Conservation (phyloP, 2,329 filamentous ascomycete genomes). For the Colletotrichum horii region DNA sequence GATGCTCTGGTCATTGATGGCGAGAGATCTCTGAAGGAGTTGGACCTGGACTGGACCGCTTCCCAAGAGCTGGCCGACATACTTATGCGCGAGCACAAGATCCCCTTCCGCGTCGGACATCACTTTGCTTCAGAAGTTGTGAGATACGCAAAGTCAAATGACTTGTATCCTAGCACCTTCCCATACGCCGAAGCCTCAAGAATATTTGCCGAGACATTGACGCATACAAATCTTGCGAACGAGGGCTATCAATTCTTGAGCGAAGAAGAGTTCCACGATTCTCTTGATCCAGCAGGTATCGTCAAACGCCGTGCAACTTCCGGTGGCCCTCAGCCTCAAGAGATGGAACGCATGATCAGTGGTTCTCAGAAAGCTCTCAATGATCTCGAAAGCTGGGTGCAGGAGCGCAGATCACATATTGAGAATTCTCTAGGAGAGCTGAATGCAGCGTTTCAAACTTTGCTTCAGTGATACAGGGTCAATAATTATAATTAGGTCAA, state of each 20-base stretch:
- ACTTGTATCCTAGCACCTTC: not conserved
- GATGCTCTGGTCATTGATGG: conserved; percentile 3
- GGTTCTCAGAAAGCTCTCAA: not conserved
- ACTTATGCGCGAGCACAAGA: not conserved
- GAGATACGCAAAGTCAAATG: not conserved
- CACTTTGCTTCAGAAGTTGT: conserved; percentile 18
- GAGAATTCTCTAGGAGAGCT: not conserved
- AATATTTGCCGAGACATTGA: not conserved
- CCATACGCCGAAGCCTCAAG: not conserved
- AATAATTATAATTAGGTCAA: fast-evolving
- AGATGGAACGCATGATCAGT: conserved; percentile 12
- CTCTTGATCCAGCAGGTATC: conserved; percentile 4
- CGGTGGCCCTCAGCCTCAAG: conserved; percentile 2
- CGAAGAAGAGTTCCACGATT: not conserved
- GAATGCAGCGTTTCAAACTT: not conserved
- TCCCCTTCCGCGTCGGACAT: conserved; percentile 14
- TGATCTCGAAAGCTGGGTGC: not conserved
- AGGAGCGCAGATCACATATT: not conserved
- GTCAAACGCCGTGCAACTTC: conserved; percentile 3
- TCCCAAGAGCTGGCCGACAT: conserved; percentile 15
- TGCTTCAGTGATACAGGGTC: not conserved
- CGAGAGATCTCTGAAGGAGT: not conserved
- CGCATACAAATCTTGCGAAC: not conserved
- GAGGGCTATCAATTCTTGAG: not conserved
- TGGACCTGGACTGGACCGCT: conserved; percentile 14